A percentile compares a stretch with the other conserved stretches of the same genome.
These are phyloP conservation scores for Yarrowia sp. DNA, from an alignment of 805 yeast genomes.

Conservation along the genomic window DNA sequence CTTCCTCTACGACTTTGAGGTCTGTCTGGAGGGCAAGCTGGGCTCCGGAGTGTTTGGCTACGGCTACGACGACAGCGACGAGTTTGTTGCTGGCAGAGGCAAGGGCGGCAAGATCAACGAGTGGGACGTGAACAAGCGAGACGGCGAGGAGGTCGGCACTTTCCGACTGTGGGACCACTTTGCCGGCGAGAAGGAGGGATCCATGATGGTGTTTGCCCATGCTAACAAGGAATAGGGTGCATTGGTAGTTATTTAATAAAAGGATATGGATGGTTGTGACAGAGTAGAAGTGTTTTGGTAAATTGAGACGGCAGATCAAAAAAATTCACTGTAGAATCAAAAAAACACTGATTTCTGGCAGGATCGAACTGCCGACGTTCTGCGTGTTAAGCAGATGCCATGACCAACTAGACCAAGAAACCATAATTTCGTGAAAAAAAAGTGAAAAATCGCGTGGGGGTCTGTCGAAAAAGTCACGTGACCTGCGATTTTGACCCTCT, in stretches of 20 bases:
- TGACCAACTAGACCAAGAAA: slow-evolving; percentile 91
- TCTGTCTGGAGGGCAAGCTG: slow-evolving; percentile 28
- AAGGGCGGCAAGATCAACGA: slow-evolving; percentile 26
- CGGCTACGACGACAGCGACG: slow-evolving; percentile 27
- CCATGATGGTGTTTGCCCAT: slow-evolving; percentile 26
- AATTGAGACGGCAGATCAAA: not conserved
- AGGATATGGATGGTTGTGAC: not conserved
- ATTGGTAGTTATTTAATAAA: slow-evolving; percentile 9
- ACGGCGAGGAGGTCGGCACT: slow-evolving; percentile 23
- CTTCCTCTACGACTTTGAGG: slow-evolving; percentile 29
- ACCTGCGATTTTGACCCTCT: not conserved
- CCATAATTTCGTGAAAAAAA: not conserved
- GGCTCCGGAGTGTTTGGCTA: slow-evolving; percentile 29
- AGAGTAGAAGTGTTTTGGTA: no score
- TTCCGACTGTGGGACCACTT: slow-evolving; percentile 31
- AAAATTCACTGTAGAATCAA: no score
- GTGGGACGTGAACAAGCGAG: slow-evolving; percentile 24
- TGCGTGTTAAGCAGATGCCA: slow-evolving; percentile 99
- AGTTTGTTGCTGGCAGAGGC: slow-evolving; percentile 27
- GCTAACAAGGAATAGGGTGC: slow-evolving; percentile 21
- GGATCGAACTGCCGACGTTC: slow-evolving; percentile 99
- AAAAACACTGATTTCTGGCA: slow-evolving; percentile 42
- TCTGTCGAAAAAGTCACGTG: not conserved
- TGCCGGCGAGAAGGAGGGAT: slow-evolving; percentile 30
- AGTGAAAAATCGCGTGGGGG: not conserved